Evolutionary conservation across 2,329 filamentous ascomycete species (phyloP).

Genomic region (Zymoseptoria crescenta): DNA sequence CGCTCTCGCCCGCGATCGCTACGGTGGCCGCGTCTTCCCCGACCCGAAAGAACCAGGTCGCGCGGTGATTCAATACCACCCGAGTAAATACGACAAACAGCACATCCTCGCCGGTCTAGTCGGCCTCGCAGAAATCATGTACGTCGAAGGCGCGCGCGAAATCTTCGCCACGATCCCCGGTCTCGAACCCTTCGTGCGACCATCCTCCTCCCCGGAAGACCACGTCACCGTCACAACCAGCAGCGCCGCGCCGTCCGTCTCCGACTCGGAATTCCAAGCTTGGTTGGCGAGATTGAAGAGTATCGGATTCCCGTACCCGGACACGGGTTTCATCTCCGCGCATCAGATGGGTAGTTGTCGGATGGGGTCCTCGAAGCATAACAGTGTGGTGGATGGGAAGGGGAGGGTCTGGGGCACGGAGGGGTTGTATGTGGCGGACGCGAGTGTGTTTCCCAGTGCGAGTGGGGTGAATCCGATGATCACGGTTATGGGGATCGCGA

Average conservation of each 20-base stretch:
- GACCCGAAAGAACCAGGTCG: constrained; percentile 56
- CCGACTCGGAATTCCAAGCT: constrained; percentile 51
- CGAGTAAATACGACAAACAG: constrained; percentile 62
- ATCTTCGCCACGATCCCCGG: constrained; percentile 61
- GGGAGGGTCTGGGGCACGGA: constrained; percentile 55
- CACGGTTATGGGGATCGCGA: constrained; percentile 63
- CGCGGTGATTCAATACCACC: constrained; percentile 60
- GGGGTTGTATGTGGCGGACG: constrained; percentile 63
- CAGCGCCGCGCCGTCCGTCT: constrained; percentile 33
- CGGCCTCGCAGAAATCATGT: constrained; percentile 66
- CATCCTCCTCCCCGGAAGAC: constrained; percentile 5
- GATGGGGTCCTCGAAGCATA: constrained; percentile 50
- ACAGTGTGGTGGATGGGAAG: constrained; percentile 37
- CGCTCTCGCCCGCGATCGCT: constrained; percentile 64
- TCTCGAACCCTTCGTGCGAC: constrained; percentile 55
- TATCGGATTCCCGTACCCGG: constrained; percentile 42
- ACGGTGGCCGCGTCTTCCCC: constrained; percentile 64
- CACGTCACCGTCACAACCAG: constrained; percentile 13
- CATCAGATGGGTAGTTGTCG: constrained; percentile 76
- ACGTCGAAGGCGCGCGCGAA: constrained; percentile 70
- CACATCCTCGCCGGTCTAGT: constrained; percentile 65
- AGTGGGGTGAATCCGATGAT: constrained; percentile 80
- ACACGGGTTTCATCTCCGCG: constrained; percentile 55
- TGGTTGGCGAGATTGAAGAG: constrained; percentile 52
- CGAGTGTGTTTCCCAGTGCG: constrained; percentile 67